Conservation (phyloP, 1,284 basidiomycete genomes). For the Cryptococcus floricola region DNA sequence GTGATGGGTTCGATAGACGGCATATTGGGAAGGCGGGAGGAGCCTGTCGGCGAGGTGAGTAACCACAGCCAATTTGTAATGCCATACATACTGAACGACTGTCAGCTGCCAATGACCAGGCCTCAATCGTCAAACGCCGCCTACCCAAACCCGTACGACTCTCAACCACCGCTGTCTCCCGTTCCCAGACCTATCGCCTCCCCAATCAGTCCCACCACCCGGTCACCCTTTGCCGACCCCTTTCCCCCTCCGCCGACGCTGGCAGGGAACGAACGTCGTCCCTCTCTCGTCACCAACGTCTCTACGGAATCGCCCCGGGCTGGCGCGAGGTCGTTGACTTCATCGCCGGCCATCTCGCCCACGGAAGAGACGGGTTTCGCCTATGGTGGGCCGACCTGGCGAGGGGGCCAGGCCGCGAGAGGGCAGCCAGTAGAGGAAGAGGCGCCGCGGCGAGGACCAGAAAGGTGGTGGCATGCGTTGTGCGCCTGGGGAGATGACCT, state of each 20-base stretch:
- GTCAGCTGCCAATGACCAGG: constrained; percentile 13
- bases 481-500: constrained; percentile 44
- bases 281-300: constrained; percentile 5
- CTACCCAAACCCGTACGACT: constrained; percentile 32
- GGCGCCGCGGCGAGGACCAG: constrained; percentile 14
- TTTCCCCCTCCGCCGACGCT: constrained; percentile 5
- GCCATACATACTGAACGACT: background rate
- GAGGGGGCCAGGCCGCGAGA: constrained; percentile 23
- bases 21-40: constrained; percentile 18
- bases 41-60: constrained; percentile 25
- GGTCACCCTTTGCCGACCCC: constrained; percentile 31
- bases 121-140: constrained; percentile 4
- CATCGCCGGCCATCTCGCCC: constrained; percentile 13
- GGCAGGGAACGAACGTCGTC: background rate
- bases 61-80: background rate
- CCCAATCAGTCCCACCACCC: constrained; percentile 7
- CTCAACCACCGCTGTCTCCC: constrained; percentile 18
- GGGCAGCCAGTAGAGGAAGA: constrained; percentile 4
- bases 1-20: constrained; percentile 24
- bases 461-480: constrained; percentile 44
- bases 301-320: background rate
- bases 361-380: constrained; percentile 16
- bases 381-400: constrained; percentile 32
- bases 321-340: background rate
- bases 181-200: constrained; percentile 19